These are phyloP conservation scores for Scytalidium lignicola DNA, from an alignment of 2,329 filamentous ascomycete genomes.

Conservation along the genomic window DNA sequence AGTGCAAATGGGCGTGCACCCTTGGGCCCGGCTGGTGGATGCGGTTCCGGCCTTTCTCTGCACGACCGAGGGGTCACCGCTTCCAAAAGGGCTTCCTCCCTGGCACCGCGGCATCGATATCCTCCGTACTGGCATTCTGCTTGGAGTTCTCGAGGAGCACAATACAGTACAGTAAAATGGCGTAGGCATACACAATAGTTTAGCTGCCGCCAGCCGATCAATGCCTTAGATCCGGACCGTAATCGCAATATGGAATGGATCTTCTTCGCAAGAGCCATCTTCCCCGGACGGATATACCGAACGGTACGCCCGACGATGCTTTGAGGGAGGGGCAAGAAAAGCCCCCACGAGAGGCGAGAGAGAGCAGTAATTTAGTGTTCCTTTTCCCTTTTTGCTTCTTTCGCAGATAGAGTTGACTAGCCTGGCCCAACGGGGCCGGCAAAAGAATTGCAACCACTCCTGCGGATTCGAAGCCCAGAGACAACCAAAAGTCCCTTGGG, in stretches of 20 bases:
- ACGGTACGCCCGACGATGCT: not conserved
- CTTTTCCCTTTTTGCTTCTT: too few species aligned
- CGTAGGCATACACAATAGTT: not conserved
- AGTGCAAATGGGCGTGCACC: not conserved
- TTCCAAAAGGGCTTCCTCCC: not conserved
- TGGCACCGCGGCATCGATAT: not conserved
- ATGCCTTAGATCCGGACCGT: not conserved
- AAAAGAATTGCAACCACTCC: too few species aligned
- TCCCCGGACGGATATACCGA: not conserved
- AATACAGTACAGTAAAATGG: not conserved
- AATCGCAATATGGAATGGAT: not conserved
- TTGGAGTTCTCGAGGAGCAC: not conserved
- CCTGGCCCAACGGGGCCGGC: too few species aligned
- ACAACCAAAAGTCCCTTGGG: too few species aligned
- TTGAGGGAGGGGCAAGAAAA: not conserved
- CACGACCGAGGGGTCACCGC: not conserved
- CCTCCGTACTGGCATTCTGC: too few species aligned
- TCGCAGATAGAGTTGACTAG: too few species aligned
- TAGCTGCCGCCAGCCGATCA: not conserved
- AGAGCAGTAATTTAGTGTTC: too few species aligned
- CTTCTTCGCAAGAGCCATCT: not conserved
- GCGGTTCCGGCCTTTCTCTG: not conserved
- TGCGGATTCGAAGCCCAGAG: too few species aligned
- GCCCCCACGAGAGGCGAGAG: too few species aligned
- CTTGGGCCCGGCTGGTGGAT: not conserved